phyloP scores from a whole-genome alignment of 140 eudicot species.

The Senecio squalidus region DNA sequence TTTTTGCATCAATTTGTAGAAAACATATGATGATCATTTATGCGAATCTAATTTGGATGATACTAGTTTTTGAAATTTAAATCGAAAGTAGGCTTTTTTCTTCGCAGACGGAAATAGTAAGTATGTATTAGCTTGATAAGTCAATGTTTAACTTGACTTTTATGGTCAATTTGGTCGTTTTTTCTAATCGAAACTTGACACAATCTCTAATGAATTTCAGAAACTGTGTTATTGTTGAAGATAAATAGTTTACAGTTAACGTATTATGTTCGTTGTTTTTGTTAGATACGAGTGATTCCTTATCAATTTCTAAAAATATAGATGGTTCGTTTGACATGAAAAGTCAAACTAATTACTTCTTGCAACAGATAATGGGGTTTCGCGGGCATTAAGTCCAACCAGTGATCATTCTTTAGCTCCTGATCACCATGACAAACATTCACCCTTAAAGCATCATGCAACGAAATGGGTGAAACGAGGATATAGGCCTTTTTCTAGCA shows the following conservation, averaged over 20 bases:
- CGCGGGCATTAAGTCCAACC: slow-evolving; percentile 21
- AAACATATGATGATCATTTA: neutral
- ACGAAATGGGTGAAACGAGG: slow-evolving; percentile 29
- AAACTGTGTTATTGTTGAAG: neutral
- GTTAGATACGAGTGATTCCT: neutral
- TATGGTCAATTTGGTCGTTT: slow-evolving; percentile 3
- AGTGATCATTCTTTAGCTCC: slow-evolving; percentile 37
- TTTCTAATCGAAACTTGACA: slow-evolving; percentile 7
- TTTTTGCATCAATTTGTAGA: no score
- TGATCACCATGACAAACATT: slow-evolving; percentile 14
- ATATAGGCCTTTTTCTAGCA: slow-evolving; percentile 37
- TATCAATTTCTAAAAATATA: neutral
- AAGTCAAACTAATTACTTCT: slow-evolving; percentile 21
- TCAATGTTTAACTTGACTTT: slow-evolving; percentile 16
- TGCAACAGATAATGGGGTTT: slow-evolving; percentile 26
- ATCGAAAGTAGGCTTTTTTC: neutral
- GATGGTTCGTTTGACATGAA: slow-evolving; percentile 9
- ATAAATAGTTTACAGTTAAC: neutral
- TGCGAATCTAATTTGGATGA: neutral
- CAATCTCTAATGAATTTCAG: neutral
- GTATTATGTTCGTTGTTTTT: neutral
- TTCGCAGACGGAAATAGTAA: neutral
- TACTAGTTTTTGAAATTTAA: neutral
- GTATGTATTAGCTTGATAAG: slow-evolving; percentile 10
- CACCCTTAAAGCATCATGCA: slow-evolving; percentile 28